These are phyloP conservation scores for Pseudonitzschia multistriata DNA, from an alignment of 108 stramenopile genomes.

Conservation along the genomic window DNA sequence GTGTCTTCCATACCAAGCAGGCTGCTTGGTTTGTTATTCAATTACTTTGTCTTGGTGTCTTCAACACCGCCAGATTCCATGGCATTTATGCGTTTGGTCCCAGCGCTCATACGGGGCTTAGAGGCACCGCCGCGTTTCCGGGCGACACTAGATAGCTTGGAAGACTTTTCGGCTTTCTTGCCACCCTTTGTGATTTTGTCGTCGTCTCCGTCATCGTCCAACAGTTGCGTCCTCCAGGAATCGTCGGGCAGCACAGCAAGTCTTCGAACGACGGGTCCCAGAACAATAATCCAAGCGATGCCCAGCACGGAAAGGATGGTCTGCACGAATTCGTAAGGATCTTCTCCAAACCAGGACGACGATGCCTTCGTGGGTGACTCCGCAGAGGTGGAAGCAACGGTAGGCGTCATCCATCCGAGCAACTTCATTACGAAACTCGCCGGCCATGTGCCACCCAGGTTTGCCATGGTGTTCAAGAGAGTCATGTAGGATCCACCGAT, in stretches of 20 bases:
- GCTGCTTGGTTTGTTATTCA: too few species aligned
- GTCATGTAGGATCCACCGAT: constrained; percentile 99
- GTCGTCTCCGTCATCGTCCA: constrained; percentile 34
- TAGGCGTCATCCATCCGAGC: constrained; percentile 56
- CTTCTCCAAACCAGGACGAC: constrained; percentile 51
- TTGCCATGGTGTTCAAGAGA: constrained; percentile 94
- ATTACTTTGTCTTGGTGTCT: too few species aligned
- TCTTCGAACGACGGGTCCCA: constrained; percentile 56
- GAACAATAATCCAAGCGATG: constrained; percentile 62
- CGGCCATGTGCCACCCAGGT: constrained; percentile 95
- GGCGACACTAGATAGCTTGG: not conserved
- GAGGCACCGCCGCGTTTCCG: not conserved
- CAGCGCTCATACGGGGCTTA: not conserved
- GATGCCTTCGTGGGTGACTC: not conserved
- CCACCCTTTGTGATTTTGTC: not conserved
- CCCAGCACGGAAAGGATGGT: constrained; percentile 63
- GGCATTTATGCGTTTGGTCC: not conserved
- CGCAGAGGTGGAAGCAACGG: constrained; percentile 7
- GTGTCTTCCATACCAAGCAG: too few species aligned
- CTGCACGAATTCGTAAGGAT: constrained; percentile 79
- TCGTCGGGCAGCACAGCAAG: constrained; percentile 76
- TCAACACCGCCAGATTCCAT: constrained; percentile 7
- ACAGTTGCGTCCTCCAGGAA: constrained; percentile 84
- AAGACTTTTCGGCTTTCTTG: not conserved
- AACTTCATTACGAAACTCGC: constrained; percentile 78